Conservation (phyloP, 2,329 filamentous ascomycete species). For the Metarhizium rileyi region DNA sequence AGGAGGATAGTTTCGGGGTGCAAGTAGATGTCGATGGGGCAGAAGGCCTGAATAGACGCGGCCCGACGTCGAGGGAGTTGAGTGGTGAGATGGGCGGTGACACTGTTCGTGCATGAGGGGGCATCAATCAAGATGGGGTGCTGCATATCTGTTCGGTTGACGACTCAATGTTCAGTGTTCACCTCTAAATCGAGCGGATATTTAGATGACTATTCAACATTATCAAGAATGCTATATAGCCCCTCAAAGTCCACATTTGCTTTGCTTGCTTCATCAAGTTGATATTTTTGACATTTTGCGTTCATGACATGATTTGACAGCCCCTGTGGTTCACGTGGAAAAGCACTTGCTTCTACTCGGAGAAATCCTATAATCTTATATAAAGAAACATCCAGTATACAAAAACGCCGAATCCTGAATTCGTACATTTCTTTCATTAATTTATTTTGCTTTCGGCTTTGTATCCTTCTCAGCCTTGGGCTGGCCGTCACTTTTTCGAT, state of each 20-base stretch:
- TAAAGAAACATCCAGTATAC: neutral
- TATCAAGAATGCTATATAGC: neutral
- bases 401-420: neutral
- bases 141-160: neutral
- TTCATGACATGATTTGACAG: neutral
- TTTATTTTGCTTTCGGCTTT: neutral
- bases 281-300: neutral
- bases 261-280: neutral
- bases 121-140: neutral
- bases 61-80: slow-evolving; percentile 43
- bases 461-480: neutral
- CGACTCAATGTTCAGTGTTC: neutral
- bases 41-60: slow-evolving; percentile 25
- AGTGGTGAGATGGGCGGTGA: slow-evolving; percentile 55
- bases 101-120: slow-evolving; percentile 24
- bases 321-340: neutral
- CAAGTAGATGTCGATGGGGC: slow-evolving; percentile 2
- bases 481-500: slow-evolving; percentile 12
- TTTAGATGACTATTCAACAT: neutral
- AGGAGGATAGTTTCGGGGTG: slow-evolving; percentile 6
- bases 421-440: neutral
- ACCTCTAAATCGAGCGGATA: neutral
- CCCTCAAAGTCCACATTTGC: neutral
- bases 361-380: neutral
- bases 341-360: neutral